phyloP scores from a whole-genome alignment of 306 rosid genomes.

The Medicago ruthenica region DNA sequence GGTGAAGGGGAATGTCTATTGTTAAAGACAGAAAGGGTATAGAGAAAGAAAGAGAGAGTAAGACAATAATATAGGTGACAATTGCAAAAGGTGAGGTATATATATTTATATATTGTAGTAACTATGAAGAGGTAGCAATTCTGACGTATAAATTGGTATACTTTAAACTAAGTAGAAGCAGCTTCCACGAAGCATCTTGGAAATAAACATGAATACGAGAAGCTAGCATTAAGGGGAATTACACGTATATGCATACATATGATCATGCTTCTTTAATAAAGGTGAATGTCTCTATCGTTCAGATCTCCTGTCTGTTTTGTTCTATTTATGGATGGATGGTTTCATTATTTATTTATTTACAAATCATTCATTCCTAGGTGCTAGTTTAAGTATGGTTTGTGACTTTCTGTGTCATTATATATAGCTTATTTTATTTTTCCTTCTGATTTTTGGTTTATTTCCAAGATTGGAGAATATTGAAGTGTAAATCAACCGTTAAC shows the following conservation, averaged over 20 bases:
- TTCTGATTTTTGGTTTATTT: not conserved
- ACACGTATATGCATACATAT: not conserved
- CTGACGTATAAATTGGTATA: not conserved
- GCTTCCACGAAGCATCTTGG: slow-evolving; percentile 20
- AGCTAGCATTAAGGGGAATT: not conserved
- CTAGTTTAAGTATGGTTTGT: not conserved
- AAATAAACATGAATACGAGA: not conserved
- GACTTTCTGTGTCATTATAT: not conserved
- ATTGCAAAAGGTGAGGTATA: not conserved
- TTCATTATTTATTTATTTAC: not conserved
- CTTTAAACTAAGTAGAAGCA: not conserved
- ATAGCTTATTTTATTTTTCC: not conserved
- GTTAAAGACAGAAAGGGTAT: not conserved
- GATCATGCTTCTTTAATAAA: not conserved
- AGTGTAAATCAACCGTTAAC: not conserved
- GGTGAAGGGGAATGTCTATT: not conserved
- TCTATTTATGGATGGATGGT: not conserved
- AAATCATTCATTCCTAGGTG: not conserved
- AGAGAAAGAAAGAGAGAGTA: too few species aligned
- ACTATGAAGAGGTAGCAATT: not conserved
- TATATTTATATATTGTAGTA: not conserved
- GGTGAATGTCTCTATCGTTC: not conserved
- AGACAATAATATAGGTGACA: too few species aligned
- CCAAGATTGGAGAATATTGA: slow-evolving; percentile 9
- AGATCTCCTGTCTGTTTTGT: not conserved